These are phyloP conservation scores for Candida dubliniensis DNA, from an alignment of 1,139 yeast species.

Conservation along the genomic window DNA sequence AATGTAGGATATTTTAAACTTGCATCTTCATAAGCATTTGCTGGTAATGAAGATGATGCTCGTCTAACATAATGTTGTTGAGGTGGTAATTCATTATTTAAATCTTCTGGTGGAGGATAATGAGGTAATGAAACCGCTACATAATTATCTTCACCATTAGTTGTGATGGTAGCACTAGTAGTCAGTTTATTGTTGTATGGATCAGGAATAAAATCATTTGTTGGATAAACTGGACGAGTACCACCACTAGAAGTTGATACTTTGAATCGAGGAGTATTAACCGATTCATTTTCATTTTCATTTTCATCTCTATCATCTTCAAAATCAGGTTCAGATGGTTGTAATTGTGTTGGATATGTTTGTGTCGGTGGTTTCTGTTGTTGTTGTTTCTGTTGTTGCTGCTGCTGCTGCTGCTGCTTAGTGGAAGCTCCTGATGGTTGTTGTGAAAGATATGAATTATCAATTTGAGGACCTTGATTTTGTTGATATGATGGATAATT, in stretches of 20 bases:
- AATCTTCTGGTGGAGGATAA: constrained; percentile 16
- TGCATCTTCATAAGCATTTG: constrained; percentile 20
- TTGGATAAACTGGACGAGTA: constrained; percentile 11
- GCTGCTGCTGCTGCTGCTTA: not conserved
- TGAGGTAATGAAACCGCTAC: constrained; percentile 14
- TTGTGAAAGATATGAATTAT: constrained; percentile 5
- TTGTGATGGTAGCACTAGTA: too few relatives aligned
- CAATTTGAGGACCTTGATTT: constrained; percentile 6
- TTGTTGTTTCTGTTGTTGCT: constrained; percentile 1
- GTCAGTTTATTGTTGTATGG: constrained; percentile 6
- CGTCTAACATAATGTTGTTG: constrained; percentile 14
- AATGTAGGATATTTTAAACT: constrained; percentile 22
- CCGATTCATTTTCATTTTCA: constrained; percentile 1
- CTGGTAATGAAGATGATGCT: constrained; percentile 14
- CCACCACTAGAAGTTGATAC: not conserved
- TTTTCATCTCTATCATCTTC: constrained; percentile 7
- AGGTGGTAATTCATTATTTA: constrained; percentile 10
- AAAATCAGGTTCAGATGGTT: constrained; percentile 13
- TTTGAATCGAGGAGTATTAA: constrained; percentile 4
- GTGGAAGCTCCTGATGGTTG: constrained; percentile 4
- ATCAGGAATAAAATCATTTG: constrained; percentile 12
- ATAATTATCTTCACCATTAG: constrained; percentile 8
- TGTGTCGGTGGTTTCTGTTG: constrained; percentile 2
- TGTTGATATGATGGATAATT: constrained; percentile 13
- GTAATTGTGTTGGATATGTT: constrained; percentile 3